Conservation (phyloP, 805 yeast species). For the Yamadazyma paraphyllophila region DNA sequence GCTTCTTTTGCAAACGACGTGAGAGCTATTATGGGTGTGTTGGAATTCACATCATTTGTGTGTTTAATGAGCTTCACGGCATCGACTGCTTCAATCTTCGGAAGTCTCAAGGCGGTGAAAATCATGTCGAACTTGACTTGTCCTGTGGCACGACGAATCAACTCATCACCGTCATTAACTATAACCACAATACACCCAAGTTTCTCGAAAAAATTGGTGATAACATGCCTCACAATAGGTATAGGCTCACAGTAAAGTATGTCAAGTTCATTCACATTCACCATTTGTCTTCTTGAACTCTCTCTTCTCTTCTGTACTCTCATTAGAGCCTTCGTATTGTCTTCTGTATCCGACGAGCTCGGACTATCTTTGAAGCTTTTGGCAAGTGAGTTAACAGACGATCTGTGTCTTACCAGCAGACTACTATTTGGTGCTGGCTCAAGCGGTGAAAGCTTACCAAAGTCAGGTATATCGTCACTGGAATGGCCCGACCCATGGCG, state of each 20-base stretch:
- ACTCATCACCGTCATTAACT: conserved; percentile 76
- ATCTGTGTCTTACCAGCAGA: conserved; percentile 17
- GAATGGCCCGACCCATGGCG: conserved; percentile 21
- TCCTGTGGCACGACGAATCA: conserved; percentile 77
- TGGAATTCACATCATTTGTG: conserved; percentile 74
- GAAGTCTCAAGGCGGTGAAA: conserved; percentile 67
- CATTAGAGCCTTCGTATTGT: conserved; percentile 40
- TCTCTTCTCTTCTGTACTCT: conserved; percentile 56
- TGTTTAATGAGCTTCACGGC: conserved; percentile 71
- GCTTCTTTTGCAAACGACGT: conserved; percentile 76
- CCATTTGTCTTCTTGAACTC: conserved; percentile 35
- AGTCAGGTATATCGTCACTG: conserved; percentile 14
- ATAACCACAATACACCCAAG: conserved; percentile 79
- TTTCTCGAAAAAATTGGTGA: conserved; percentile 59
- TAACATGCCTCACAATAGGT: conserved; percentile 72
- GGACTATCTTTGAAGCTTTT: conserved; percentile 41
- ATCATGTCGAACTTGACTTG: conserved; percentile 82
- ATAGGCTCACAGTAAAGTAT: conserved; percentile 84
- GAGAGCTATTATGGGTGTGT: conserved; percentile 73
- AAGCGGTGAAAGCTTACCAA: conserved; percentile 16
- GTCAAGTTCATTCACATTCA: conserved; percentile 45
- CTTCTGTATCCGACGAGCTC: conserved; percentile 70
- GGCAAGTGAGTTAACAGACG: conserved; percentile 24
- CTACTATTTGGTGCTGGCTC: background rate
- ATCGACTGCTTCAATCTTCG: conserved; percentile 69